A percentile compares a stretch with the other conserved stretches of the same genome.
These are phyloP conservation scores for Neodidymelliopsis sp. DNA, from an alignment of 2,329 filamentous ascomycete genomes.

Conservation along the genomic window DNA sequence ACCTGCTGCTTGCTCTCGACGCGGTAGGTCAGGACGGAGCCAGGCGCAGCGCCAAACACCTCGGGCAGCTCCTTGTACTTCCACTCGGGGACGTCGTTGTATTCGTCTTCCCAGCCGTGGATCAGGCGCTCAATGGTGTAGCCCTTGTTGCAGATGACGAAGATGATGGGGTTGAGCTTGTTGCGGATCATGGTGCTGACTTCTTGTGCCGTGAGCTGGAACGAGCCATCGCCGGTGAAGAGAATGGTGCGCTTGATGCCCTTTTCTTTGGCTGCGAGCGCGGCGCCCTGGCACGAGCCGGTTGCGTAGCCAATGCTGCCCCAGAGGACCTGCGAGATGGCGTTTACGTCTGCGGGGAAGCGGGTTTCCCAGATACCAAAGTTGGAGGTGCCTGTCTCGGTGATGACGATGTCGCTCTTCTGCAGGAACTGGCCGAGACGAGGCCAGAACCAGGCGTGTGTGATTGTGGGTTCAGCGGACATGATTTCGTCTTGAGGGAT, in stretches of 20 bases:
- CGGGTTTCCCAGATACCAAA: slow-evolving; percentile 88
- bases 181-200: slow-evolving; percentile 83
- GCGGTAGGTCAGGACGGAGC: slow-evolving; percentile 68
- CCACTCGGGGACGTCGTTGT: slow-evolving; percentile 85
- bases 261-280: slow-evolving; percentile 74
- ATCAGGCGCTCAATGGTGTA: slow-evolving; percentile 91
- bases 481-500: slow-evolving; percentile 48
- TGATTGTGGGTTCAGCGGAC: slow-evolving; percentile 59
- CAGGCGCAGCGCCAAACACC: slow-evolving; percentile 69
- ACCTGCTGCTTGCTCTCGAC: slow-evolving; percentile 75
- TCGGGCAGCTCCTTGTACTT: slow-evolving; percentile 72
- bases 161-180: slow-evolving; percentile 78
- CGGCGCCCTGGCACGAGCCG: slow-evolving; percentile 71
- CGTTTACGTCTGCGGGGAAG: slow-evolving; percentile 79
- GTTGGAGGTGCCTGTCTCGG: slow-evolving; percentile 87
- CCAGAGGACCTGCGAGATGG: slow-evolving; percentile 81
- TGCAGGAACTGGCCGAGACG: slow-evolving; percentile 75
- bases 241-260: slow-evolving; percentile 72
- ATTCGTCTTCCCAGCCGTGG: slow-evolving; percentile 78
- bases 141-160: slow-evolving; percentile 86
- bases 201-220: slow-evolving; percentile 86
- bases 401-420: slow-evolving; percentile 78
- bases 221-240: slow-evolving; percentile 87
- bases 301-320: slow-evolving; percentile 72
- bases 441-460: slow-evolving; percentile 80